Conservation (phyloP, 1,284 basidiomycete species). For the Ceratobasidium sp. region DNA sequence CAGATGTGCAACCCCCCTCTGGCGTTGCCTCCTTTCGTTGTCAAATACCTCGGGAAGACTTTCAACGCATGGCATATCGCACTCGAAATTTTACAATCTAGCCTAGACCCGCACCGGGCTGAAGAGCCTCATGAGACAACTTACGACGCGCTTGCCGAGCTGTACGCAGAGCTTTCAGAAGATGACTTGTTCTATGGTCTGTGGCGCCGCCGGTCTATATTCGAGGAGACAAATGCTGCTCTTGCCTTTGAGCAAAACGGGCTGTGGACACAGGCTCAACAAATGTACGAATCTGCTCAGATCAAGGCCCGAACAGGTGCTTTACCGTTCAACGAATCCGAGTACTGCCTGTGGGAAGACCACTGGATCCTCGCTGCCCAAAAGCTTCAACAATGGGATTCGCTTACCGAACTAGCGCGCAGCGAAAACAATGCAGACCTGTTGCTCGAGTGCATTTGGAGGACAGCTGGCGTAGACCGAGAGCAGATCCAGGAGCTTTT, state of each 20-base stretch:
- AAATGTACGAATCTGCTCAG: slow-evolving; percentile 92
- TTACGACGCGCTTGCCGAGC: slow-evolving; percentile 91
- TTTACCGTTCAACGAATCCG: slow-evolving; percentile 93
- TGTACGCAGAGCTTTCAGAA: slow-evolving; percentile 95
- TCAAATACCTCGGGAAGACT: slow-evolving; percentile 97
- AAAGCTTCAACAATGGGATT: slow-evolving; percentile 98
- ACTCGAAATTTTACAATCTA: slow-evolving; percentile 87
- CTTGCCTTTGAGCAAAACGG: slow-evolving; percentile 97
- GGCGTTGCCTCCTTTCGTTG: slow-evolving; percentile 91
- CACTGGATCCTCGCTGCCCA: slow-evolving; percentile 98
- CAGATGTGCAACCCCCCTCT: slow-evolving; percentile 87
- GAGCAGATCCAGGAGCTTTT: slow-evolving; percentile 89
- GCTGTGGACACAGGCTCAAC: slow-evolving; percentile 94
- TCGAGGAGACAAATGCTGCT: slow-evolving; percentile 91
- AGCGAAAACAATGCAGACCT: slow-evolving; percentile 93
- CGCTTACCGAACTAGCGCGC: slow-evolving; percentile 91
- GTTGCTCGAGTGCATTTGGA: slow-evolving; percentile 95
- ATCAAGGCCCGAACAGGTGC: slow-evolving; percentile 83
- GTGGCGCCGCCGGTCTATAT: slow-evolving; percentile 90
- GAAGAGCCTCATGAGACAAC: slow-evolving; percentile 90
- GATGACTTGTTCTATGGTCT: slow-evolving; percentile 98
- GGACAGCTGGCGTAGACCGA: slow-evolving; percentile 68
- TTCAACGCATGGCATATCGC: slow-evolving; percentile 96
- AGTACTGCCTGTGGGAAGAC: slow-evolving; percentile 99
- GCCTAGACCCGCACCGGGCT: slow-evolving; percentile 77